Evolutionary conservation across 805 yeast species (phyloP), one percentile per base, ranked within the genome.

Genomic region (Cyberlindnera petersonii): DNA sequence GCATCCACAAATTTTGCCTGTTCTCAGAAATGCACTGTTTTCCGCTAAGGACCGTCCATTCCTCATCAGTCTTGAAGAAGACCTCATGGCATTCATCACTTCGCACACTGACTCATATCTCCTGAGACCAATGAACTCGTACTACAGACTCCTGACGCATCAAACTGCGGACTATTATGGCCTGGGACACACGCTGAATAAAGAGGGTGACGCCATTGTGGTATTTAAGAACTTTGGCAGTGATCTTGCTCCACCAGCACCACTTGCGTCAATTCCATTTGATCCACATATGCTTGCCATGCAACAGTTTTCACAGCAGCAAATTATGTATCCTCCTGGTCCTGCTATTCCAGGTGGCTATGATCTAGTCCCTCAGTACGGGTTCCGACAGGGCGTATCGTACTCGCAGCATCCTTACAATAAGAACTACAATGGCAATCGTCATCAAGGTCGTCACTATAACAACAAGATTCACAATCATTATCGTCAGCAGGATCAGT

Each of bases 101-200:
- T 61, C 66, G 34, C 64, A 49, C 51, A 69, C 49, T 37, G 66
- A 53, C 50, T 67, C 59, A 47, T 68, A 54, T 58, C 71, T 22
- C 50, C 64, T 66, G 61, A 66, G 48, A 19, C 59, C 58, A 6
- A 71, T 77, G 71, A 83, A 83, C 56, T 79, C 87, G 3, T 83
- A 79, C 56, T 78, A 76, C 48, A 63, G 91, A 48, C 63, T 84
- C 32, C 60, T 84, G 38, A 71, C 82, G 0, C 89, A 84, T 58
- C 83, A 81, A 47, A 62, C 82, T 24, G 85, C 88, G 5, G 82
- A 77, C 26, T 81, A 80, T 55, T 79, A 81, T 52, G 63, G 68
- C 18, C 56, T 82, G 40, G 78, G 77, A 30, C 89, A 83, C 52
- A 69, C 69, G 8, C 47, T 75, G 10, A 74, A 69, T 48, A 48